A percentile compares a stretch with the other conserved stretches of the same genome.
These are phyloP conservation scores for Dictyostelium intermedium DNA, from an alignment of 78 protist genomes.

Conservation along the genomic window DNA sequence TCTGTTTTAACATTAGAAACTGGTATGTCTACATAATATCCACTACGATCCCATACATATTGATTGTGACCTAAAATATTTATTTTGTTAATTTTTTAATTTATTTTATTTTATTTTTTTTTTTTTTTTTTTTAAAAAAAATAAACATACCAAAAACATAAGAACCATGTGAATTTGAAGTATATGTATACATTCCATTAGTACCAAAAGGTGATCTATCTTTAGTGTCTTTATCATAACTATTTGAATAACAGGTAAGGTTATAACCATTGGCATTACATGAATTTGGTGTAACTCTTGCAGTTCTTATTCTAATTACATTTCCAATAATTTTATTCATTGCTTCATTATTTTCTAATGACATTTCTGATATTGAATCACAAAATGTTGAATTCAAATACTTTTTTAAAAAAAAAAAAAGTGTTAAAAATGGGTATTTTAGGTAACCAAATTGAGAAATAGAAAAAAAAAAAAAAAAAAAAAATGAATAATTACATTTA, in stretches of 20 bases:
- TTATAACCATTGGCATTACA: slow-evolving; percentile 12
- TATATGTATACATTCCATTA: not conserved
- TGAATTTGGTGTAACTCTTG: slow-evolving; percentile 18
- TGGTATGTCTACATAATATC: slow-evolving; percentile 38
- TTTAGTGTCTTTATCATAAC: not conserved
- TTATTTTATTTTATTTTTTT: too few species aligned
- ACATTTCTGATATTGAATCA: not conserved
- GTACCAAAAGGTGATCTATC: slow-evolving; percentile 23
- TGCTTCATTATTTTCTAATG: not conserved
- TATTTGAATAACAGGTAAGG: slow-evolving; percentile 22
- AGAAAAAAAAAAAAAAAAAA: not conserved
- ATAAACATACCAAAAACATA: slow-evolving; percentile 17
- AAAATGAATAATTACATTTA: not conserved
- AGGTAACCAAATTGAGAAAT: not conserved
- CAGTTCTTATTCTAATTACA: slow-evolving; percentile 22
- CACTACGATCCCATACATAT: slow-evolving; percentile 48
- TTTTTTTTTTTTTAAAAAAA: too few species aligned
- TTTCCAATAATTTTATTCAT: slow-evolving; percentile 57
- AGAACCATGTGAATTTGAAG: slow-evolving; percentile 13
- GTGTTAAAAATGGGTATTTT: too few species aligned
- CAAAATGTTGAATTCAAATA: slow-evolving; percentile 13
- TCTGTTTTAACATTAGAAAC: not conserved
- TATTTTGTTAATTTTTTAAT: not conserved
- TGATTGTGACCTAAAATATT: slow-evolving; percentile 17
- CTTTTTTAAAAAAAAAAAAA: not conserved